A percentile compares a stretch with the other conserved stretches of the same genome.
Evolutionary conservation across 1,284 basidiomycete genomes (phyloP).

Genomic region (Schizophyllum amplum): DNA sequence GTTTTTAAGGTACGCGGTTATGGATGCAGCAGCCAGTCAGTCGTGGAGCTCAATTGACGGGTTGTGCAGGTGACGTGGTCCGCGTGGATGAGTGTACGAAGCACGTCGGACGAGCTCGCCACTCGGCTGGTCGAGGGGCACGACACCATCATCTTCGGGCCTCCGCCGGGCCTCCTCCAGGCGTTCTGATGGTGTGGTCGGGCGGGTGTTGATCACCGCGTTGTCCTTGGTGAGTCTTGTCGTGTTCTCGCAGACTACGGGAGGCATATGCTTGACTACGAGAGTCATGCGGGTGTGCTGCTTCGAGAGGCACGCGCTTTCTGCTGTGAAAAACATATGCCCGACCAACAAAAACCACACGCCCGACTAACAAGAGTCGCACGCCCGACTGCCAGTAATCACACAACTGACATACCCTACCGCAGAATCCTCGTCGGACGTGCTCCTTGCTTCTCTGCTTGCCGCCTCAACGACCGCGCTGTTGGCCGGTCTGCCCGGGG

Average conservation of each 20-base stretch:
- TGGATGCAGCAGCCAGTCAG: background rate
- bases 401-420: background rate
- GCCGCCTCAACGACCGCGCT: background rate
- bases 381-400: background rate
- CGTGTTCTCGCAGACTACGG: conserved; percentile 29
- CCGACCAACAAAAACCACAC: too few species aligned
- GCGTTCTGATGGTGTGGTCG: conserved; percentile 65
- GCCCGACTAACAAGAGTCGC: background rate
- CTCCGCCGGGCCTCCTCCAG: conserved; percentile 36
- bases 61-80: background rate
- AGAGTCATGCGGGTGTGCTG: background rate
- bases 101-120: background rate
- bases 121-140: conserved; percentile 1
- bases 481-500: conserved; percentile 46
- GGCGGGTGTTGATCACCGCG: conserved; percentile 59
- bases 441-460: background rate
- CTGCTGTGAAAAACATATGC: too few species aligned
- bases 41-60: background rate
- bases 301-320: too few species aligned
- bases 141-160: conserved; percentile 31
- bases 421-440: background rate
- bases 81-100: conserved; percentile 6
- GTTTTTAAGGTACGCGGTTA: background rate
- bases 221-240: conserved; percentile 44
- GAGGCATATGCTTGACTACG: background rate